Evolutionary conservation across 345 rosid species (phyloP).

Genomic region (Noccaea caerulescens): DNA sequence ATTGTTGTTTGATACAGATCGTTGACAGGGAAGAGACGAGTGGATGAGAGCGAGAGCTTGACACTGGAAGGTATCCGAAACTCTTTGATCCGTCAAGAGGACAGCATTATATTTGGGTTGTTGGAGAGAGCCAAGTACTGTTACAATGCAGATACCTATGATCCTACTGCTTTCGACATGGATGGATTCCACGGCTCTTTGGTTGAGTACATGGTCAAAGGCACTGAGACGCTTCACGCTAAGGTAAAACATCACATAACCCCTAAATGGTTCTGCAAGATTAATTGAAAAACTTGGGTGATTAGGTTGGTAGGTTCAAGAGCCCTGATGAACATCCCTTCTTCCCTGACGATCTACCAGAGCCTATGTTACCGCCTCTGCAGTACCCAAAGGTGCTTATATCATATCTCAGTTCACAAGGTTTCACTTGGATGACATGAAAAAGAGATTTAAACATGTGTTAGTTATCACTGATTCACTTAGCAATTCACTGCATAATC

Average conservation of each 20-base stretch:
- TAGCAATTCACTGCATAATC: too few species aligned
- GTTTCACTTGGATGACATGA: slow-evolving; percentile 4
- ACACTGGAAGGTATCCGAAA: slow-evolving; percentile 75
- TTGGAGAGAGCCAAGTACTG: slow-evolving; percentile 86
- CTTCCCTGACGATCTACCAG: slow-evolving; percentile 74
- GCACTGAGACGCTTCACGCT: slow-evolving; percentile 88
- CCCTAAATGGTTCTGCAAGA: background rate
- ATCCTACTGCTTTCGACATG: slow-evolving; percentile 69
- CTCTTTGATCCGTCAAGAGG: slow-evolving; percentile 88
- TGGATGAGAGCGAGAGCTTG: slow-evolving; percentile 75
- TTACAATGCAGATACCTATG: slow-evolving; percentile 84
- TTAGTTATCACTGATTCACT: too few species aligned
- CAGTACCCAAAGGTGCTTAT: slow-evolving; percentile 68
- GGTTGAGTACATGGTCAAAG: slow-evolving; percentile 78
- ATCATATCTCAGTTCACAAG: background rate
- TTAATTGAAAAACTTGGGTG: background rate
- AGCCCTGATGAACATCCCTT: slow-evolving; percentile 95
- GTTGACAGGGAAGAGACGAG: slow-evolving; percentile 51
- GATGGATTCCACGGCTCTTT: slow-evolving; percentile 83
- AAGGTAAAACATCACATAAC: slow-evolving; percentile 50
- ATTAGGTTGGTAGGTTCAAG: slow-evolving; percentile 80
- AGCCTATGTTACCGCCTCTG: slow-evolving; percentile 76
- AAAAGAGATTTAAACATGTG: background rate
- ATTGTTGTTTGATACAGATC: slow-evolving; percentile 47
- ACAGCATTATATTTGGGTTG: slow-evolving; percentile 81